phyloP scores from a whole-genome alignment of 129 eudicot species.

The Flaveria robusta region DNA sequence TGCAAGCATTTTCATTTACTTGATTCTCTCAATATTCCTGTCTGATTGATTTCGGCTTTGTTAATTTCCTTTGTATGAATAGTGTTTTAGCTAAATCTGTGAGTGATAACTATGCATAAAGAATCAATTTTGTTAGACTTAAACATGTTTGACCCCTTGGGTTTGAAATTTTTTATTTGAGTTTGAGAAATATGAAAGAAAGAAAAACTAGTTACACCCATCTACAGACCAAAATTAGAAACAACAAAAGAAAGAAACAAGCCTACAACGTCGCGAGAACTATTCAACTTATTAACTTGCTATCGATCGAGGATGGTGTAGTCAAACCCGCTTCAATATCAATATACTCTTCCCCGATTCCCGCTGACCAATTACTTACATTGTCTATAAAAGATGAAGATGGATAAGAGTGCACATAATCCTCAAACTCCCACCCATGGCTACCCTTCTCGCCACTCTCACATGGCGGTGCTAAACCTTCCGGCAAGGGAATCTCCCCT shows the following conservation, averaged over 20 bases:
- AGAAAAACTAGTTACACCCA: neutral
- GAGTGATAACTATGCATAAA: too few relatives aligned
- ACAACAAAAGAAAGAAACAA: too few relatives aligned
- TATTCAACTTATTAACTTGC: neutral
- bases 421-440: constrained; percentile 12
- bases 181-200: too few relatives aligned
- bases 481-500: constrained; percentile 14
- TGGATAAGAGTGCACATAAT: constrained; percentile 9
- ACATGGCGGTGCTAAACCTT: neutral
- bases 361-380: constrained; percentile 19
- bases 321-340: constrained; percentile 11
- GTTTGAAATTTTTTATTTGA: too few relatives aligned
- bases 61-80: too few relatives aligned
- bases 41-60: too few relatives aligned
- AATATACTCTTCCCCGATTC: neutral
- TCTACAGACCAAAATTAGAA: neutral
- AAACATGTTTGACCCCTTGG: too few relatives aligned
- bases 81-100: too few relatives aligned
- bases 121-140: too few relatives aligned
- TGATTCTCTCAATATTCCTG: too few relatives aligned
- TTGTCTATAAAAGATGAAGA: constrained; percentile 8
- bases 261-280: neutral
- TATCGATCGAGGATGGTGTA: neutral
- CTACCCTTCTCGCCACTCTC: neutral
- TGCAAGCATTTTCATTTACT: too few relatives aligned